These are phyloP conservation scores for Hypoxylon subgilvum DNA, from an alignment of 495 filamentous ascomycete genomes.

Conservation along the genomic window DNA sequence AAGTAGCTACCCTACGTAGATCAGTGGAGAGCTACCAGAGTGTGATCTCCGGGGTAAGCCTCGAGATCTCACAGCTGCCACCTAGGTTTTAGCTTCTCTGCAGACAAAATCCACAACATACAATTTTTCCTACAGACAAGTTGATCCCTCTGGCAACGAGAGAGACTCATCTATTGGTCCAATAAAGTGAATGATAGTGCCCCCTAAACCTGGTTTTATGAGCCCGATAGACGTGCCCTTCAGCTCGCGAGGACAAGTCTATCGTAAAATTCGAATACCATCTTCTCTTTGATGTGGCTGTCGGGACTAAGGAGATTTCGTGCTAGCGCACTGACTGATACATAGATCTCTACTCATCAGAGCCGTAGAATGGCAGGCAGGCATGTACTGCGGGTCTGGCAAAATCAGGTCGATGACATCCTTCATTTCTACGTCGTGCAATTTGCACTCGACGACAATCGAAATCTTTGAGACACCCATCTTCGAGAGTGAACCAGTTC, in stretches of 20 bases:
- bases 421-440: conserved; percentile 2
- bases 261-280: neutral
- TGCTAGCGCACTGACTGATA: neutral
- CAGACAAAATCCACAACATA: neutral
- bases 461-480: conserved; percentile 34
- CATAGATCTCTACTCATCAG: neutral
- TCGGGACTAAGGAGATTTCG: neutral
- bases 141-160: conserved; percentile 1
- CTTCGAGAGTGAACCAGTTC: conserved; percentile 21
- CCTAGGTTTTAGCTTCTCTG: neutral
- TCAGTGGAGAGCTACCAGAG: conserved; percentile 21
- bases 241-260: too few species aligned
- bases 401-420: conserved; percentile 2
- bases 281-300: conserved; percentile 5
- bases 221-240: conserved; percentile 2
- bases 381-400: conserved; percentile 9
- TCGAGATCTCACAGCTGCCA: neutral
- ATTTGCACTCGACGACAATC: conserved; percentile 13
- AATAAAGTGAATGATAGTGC: conserved; percentile 6
- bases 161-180: neutral
- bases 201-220: conserved; percentile 10
- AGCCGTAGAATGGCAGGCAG: neutral
- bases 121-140: neutral
- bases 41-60: conserved; percentile 25
- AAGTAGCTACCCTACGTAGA: conserved; percentile 23